Percentiles rank a stretch among this genome's conserved stretches.
These are phyloP conservation scores for Melocanna baccifera DNA, from an alignment of 176 grass and related monocot genomes.

Conservation along the genomic window DNA sequence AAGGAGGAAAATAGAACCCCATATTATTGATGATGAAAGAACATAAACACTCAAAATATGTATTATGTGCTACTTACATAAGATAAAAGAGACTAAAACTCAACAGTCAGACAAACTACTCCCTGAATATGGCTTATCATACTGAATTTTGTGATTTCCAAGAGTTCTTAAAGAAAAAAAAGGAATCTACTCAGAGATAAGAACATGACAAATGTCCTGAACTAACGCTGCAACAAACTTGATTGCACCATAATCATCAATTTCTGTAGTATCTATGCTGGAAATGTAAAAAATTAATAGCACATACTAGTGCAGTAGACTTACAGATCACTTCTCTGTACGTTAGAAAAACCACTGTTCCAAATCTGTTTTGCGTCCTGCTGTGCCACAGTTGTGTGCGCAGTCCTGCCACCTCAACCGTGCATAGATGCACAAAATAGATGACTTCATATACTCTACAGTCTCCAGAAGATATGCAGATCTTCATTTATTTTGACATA, in stretches of 20 bases:
- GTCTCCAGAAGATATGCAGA: constrained; percentile 1
- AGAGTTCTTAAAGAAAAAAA: background rate
- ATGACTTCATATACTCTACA: background rate
- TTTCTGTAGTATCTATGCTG: background rate
- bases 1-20: background rate
- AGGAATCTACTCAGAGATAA: background rate
- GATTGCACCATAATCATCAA: background rate
- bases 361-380: background rate
- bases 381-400: background rate
- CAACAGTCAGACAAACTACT: background rate
- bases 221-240: background rate
- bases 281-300: background rate
- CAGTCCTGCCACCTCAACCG: background rate
- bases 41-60: background rate
- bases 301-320: background rate
- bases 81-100: background rate
- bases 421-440: background rate
- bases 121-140: background rate
- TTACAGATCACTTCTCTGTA: constrained; percentile 5
- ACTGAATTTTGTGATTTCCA: constrained; percentile 1
- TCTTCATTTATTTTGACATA: background rate
- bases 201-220: background rate
- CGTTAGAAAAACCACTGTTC: background rate
- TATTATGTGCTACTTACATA: background rate
- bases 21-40: background rate